Percentiles rank a stretch among this genome's conserved stretches.
phyloP scores from a whole-genome alignment of 2,329 filamentous ascomycete species.

The Aspergillus sp. region DNA sequence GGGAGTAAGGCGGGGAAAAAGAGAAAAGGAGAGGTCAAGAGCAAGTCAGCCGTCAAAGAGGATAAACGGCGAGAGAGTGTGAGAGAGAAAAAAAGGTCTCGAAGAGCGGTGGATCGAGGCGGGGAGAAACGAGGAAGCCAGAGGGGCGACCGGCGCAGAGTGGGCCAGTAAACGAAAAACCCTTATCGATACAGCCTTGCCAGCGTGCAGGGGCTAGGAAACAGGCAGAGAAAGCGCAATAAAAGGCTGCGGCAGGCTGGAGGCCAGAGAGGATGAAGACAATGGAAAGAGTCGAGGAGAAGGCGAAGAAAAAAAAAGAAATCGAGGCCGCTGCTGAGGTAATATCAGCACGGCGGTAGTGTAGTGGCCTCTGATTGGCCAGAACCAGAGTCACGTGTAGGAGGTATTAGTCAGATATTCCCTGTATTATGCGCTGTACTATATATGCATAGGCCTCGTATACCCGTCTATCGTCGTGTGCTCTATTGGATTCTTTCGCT shows the following conservation, averaged over 20 bases:
- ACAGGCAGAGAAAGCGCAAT: too few species aligned
- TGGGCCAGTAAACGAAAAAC: conserved; percentile 15
- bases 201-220: too few species aligned
- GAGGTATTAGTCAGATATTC: not conserved
- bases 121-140: conserved; percentile 15
- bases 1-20: conserved; percentile 3
- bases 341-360: not conserved
- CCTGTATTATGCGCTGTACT: conserved; percentile 1
- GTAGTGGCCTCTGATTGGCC: not conserved
- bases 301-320: not conserved
- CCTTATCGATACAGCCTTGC: conserved; percentile 41
- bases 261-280: not conserved
- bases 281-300: not conserved
- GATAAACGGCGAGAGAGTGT: conserved; percentile 9
- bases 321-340: not conserved
- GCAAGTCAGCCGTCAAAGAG: conserved; percentile 2
- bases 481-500: conserved; percentile 23
- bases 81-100: conserved; percentile 22
- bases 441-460: not conserved
- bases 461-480: not conserved
- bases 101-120: conserved; percentile 20
- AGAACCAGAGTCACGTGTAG: too few species aligned
- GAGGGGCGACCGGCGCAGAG: conserved; percentile 20
- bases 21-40: conserved; percentile 3
- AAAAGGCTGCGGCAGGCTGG: too few species aligned